Base-by-base conservation (phyloP, 2,329 filamentous ascomycete genomes). In the Chaetothyriales sp. region DNA sequence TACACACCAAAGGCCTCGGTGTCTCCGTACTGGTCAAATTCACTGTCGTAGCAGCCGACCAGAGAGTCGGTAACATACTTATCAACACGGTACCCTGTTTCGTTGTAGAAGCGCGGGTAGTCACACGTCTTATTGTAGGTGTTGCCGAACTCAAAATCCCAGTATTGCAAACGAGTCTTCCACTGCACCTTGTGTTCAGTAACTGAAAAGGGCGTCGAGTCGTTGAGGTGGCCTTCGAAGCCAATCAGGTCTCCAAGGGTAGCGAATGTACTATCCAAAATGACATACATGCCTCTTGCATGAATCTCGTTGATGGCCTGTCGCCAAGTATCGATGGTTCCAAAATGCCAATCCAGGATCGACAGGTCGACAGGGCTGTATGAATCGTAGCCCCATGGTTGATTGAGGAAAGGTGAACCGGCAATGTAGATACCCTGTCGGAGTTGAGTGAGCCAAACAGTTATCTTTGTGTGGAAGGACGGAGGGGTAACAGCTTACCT, bases 11-110 rank as follows among this genome's bases (percentile, higher is more conserved):
- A 81, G 43, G 78, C 78, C 61, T 78, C 76, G 20, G 75, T 75
- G 56, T 82, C 78, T 49, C 79, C 79, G 55, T 78, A 82, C 63
- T 78, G 75, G 59, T 82, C 77, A 55, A 81, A 83, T 43, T 83
- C 79, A 55, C 77, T 79, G 62, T 80, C 66, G 58, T 75, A 78
- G 63, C 79, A 82, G 4, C 77, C 76, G 3, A 66, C 65, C 54
- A 80, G 65, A 19, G 68, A 57, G 4, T 68, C 63, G 3, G 67
- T 70, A 20, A 77, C 70, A 47, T 71, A 68, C 19, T 70, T 64
- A 7, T 67, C 66, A 22, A 77, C 70, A 5, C 68, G 73, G 51
- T 66, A 69, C 45, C 79, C 79, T 7, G 72, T 72, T 53, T 80
- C 76, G 42, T 74, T 68, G 74, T 77, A 83, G 61, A 82, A 81